These are phyloP conservation scores for Phytophthora fragariae DNA, from an alignment of 352 stramenopile species.

Conservation along the genomic window DNA sequence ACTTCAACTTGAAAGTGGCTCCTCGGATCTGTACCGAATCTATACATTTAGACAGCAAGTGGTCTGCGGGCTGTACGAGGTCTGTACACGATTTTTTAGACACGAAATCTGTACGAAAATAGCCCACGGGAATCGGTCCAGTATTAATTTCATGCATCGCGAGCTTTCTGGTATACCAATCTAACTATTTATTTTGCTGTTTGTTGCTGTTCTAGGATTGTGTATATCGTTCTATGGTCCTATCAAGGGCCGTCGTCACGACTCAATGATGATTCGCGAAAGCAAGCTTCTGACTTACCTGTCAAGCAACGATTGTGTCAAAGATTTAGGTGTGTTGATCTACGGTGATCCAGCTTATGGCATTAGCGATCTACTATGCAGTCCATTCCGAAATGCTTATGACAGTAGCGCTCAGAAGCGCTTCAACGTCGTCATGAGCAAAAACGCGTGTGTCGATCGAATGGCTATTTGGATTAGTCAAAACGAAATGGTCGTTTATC, in stretches of 20 bases:
- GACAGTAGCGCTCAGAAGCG: neutral
- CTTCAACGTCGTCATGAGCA: conserved; percentile 20
- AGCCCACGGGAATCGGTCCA: too few relatives aligned
- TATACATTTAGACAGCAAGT: too few relatives aligned
- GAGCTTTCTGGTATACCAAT: too few relatives aligned
- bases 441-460: conserved; percentile 11
- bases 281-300: conserved; percentile 2
- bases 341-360: conserved; percentile 13
- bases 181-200: too few relatives aligned
- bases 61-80: too few relatives aligned
- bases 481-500: conserved; percentile 17
- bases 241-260: conserved; percentile 2
- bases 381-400: conserved; percentile 15
- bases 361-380: conserved; percentile 3
- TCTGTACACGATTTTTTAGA: too few relatives aligned
- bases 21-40: too few relatives aligned
- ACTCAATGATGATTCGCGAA: conserved; percentile 15
- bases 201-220: neutral
- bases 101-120: too few relatives aligned
- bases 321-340: neutral
- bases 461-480: conserved; percentile 18
- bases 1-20: too few relatives aligned
- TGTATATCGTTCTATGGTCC: conserved; percentile 21
- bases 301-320: neutral
- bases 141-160: too few relatives aligned